phyloP scores from a whole-genome alignment of 768 basidiomycete species.

The Royoungia palumana region DNA sequence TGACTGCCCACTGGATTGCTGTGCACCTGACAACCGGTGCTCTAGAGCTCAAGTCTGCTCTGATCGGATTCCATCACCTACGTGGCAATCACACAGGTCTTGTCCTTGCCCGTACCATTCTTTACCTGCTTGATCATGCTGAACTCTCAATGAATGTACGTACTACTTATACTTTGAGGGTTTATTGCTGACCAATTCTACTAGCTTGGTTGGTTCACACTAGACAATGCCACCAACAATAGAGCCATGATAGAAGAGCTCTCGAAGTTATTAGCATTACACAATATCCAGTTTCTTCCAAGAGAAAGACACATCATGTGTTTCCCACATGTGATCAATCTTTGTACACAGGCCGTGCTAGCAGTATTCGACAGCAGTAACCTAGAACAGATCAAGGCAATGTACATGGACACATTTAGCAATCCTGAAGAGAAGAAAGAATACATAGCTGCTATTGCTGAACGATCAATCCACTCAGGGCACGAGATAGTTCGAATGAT shows the following conservation, averaged over 20 bases:
- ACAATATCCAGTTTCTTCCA: neutral
- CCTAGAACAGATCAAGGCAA: neutral
- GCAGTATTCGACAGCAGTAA: neutral
- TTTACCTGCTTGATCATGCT: neutral
- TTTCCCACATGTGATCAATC: neutral
- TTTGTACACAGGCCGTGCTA: neutral
- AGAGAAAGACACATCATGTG: neutral
- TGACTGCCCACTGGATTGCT: neutral
- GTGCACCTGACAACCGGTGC: neutral
- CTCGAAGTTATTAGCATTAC: neutral
- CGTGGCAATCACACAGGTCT: constrained; percentile 13
- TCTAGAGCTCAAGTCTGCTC: constrained; percentile 4
- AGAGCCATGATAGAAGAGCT: neutral
- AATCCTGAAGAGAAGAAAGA: neutral
- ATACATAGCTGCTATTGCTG: neutral
- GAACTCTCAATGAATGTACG: neutral
- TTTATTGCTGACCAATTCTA: neutral
- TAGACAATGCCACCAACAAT: neutral
- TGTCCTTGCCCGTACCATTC: neutral
- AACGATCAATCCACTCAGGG: neutral
- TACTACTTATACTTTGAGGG: neutral
- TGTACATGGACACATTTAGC: neutral
- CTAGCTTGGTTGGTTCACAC: neutral
- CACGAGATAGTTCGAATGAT: neutral
- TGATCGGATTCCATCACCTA: constrained; percentile 18